A percentile compares a stretch with the other conserved stretches of the same genome.
Evolutionary conservation across 2,329 filamentous ascomycete species (phyloP).

Genomic region (Zarea fungicola): DNA sequence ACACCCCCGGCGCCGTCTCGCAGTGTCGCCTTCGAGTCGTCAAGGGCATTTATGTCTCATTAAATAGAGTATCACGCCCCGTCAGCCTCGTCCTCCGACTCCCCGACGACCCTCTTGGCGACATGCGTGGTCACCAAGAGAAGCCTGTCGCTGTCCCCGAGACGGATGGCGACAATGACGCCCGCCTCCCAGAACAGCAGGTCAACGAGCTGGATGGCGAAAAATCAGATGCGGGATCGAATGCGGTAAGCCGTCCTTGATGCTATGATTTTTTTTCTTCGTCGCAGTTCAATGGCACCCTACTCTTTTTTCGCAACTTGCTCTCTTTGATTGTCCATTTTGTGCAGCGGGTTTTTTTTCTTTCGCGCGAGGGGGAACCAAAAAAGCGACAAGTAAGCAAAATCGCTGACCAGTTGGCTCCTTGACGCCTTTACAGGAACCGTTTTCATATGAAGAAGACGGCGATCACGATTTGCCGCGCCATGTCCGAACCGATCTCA

Average conservation of each 20-base stretch:
- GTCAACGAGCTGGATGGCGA: conserved; percentile 5
- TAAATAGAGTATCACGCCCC: background rate
- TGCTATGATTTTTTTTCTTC: background rate
- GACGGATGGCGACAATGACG: background rate
- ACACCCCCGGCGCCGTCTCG: background rate
- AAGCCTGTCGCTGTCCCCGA: conserved; percentile 9
- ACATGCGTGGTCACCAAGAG: conserved; percentile 8
- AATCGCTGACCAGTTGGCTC: background rate
- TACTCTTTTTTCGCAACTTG: background rate
- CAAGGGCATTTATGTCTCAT: conserved; percentile 2
- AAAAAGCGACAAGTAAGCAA: conserved; percentile 5
- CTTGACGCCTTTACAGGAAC: conserved; percentile 21
- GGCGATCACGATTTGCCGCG: conserved; percentile 25
- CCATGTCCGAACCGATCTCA: conserved; percentile 28
- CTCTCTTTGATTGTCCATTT: too few relatives aligned
- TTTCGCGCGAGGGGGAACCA: background rate
- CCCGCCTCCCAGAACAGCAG: background rate
- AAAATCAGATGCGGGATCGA: conserved; percentile 11
- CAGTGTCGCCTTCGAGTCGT: background rate
- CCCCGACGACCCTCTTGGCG: conserved; percentile 1
- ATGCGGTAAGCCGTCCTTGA: conserved; percentile 1
- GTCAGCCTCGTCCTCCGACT: conserved; percentile 2
- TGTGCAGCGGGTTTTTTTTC: too few relatives aligned
- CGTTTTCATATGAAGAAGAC: conserved; percentile 36
- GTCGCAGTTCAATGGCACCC: background rate